Evolutionary conservation across 768 basidiomycete genomes (phyloP), one percentile per base, ranked within the genome.

Genomic region (Lactarius akahatsu): DNA sequence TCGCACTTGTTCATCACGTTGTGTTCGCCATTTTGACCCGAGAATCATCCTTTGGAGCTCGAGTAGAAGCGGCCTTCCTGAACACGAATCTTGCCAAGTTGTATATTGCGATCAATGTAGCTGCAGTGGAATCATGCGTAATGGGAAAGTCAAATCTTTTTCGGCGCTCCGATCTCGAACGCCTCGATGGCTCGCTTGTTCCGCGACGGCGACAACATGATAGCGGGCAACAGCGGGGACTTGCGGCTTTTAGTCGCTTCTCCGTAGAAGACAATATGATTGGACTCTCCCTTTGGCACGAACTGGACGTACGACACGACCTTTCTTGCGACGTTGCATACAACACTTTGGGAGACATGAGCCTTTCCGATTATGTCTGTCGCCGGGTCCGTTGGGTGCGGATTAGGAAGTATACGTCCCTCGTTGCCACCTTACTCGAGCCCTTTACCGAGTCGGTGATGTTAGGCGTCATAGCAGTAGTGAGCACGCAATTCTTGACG

Each of bases 181-280:
- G 83, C 32, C 82, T 94, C 63, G 86, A 88, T 68, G 90, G 86
- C 18, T 84, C 86, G 1, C 75, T 90, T 58, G 83, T 83, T 68
- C 86, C 20, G 72, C 68, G 77, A 43, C 69, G 72, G 13, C 23
- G 2, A 26, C 70, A 71, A 15, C 67, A 67, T 16, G 64, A 65
- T 13, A 47, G 54, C 74, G 59, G 73, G 78, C 74, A 73, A 74
- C 76, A 71, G 61, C 67, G 71, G 54, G 95, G 95, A 1, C 81
- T 99, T 28, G 81, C 85, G 8, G 89, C 86, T 0, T 98, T 98
- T 69, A 90, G 89, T 0, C 86, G 89, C 15, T 98, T 90, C 77
- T 83, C 98, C 50, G 96, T 96, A 0, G 97, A 99, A 77, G 97
- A 99, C 79, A 98, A 98, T 78, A 96, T 93, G 92, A 96, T 99